Evolutionary conservation across 495 filamentous ascomycete species (phyloP), one percentile per base, ranked within the genome.

Genomic region (Xylaria telfairii): DNA sequence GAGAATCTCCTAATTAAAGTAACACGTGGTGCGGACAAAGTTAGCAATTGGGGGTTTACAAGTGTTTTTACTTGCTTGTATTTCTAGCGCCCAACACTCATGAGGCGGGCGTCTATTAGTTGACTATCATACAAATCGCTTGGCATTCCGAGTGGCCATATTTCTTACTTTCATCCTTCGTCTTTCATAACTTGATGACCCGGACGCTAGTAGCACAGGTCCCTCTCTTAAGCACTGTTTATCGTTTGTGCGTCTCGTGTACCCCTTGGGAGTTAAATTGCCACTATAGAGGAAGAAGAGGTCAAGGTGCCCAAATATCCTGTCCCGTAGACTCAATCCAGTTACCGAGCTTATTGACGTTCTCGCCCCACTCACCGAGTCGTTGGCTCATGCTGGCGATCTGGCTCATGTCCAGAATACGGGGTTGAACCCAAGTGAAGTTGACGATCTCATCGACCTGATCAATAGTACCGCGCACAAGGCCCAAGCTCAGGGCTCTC

Each of bases 401-500:
- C 87, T 98, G 96, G 79, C 88, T 90, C 89, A 94, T 93, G 82
- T 98, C 96, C 74, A 99, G 81, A 60, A 97, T 93, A 86, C 98
- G 98, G 15, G 96, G 96, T 86, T 99, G 96, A 49, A 99, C 96
- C 96, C 96, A 99, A 78, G 93, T 93, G 83, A 99, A 97, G 78
- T 95, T 87, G 32, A 96, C 96, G 63, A 98, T 88, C 83, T 94
- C 90, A 61, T 92, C 94, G 34, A 98, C 96, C 84, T 99, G 94
- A 82, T 99, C 96, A 72, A 99, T 99, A 51, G 91, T 95, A 4
- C 96, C 96, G 74, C 90, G 87, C 71, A 99, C 85, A 74, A 99
- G 85, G 0, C 95, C 96, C 75, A 98, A 81, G 73, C 94, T 97
- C 75, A 99, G 82, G 59, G 96, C 96, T 87, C 97, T 97, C 96